phyloP scores from a whole-genome alignment of 495 filamentous ascomycete species.

The Penicillium cinerascens region DNA sequence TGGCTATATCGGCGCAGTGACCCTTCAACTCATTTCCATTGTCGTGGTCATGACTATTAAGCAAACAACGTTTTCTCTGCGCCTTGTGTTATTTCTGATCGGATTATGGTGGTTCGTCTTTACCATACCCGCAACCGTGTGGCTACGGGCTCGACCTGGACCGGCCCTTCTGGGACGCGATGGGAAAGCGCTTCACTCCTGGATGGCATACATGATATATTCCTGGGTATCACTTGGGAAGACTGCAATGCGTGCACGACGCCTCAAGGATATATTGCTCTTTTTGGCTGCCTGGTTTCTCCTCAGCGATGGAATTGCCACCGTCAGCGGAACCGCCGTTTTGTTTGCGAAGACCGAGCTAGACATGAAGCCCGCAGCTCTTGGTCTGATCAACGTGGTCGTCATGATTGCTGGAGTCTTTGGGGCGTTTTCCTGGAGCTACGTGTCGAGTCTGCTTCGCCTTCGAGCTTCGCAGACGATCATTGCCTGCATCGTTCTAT shows the following conservation, averaged over 20 bases:
- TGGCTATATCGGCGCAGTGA: conserved; percentile 79
- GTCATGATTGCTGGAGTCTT: conserved; percentile 76
- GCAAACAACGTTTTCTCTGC: conserved; percentile 73
- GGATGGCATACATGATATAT: conserved; percentile 65
- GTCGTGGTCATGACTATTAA: conserved; percentile 62
- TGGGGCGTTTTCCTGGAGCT: conserved; percentile 88
- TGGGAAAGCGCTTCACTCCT: conserved; percentile 42
- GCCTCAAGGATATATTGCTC: conserved; percentile 77
- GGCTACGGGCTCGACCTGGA: conserved; percentile 87
- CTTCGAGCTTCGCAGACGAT: conserved; percentile 82
- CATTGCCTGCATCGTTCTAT: conserved; percentile 80
- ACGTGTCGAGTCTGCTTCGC: conserved; percentile 60
- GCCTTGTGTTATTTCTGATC: conserved; percentile 79
- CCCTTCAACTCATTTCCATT: conserved; percentile 75
- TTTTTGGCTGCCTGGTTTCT: conserved; percentile 95
- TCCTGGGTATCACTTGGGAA: conserved; percentile 82
- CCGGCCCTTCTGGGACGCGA: conserved; percentile 59
- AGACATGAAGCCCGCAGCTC: conserved; percentile 77
- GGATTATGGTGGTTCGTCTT: conserved; percentile 96
- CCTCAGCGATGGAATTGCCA: conserved; percentile 89
- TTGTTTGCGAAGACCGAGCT: conserved; percentile 94
- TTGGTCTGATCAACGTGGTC: conserved; percentile 94
- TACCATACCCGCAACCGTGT: conserved; percentile 82
- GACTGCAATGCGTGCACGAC: conserved; percentile 73
- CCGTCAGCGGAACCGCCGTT: conserved; percentile 90